Conservation (phyloP, 2,329 filamentous ascomycete species). For the Mollisiaceae sp. region DNA sequence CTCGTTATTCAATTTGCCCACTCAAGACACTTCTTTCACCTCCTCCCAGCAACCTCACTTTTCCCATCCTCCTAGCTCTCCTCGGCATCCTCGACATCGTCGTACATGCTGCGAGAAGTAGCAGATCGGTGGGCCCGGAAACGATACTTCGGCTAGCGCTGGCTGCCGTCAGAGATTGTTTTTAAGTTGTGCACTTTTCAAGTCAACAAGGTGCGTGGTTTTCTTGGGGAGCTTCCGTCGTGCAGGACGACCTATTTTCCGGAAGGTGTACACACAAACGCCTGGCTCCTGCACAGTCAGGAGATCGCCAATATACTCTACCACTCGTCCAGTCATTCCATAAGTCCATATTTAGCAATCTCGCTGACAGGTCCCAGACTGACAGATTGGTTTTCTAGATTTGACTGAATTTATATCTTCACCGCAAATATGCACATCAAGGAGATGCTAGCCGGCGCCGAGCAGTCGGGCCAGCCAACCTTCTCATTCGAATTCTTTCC, state of each 20-base stretch:
- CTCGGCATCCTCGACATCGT: slow-evolving; percentile 13
- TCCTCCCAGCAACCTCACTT: slow-evolving; percentile 1
- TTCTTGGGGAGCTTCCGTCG: not conserved
- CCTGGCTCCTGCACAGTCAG: not conserved
- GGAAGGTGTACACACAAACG: not conserved
- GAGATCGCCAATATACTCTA: not conserved
- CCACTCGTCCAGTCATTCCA: not conserved
- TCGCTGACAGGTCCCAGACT: slow-evolving; percentile 6
- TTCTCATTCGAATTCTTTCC: slow-evolving; percentile 99
- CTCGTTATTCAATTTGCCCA: slow-evolving; percentile 5
- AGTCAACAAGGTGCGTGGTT: slow-evolving; percentile 9
- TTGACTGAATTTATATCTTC: slow-evolving; percentile 2
- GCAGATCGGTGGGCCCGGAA: slow-evolving; percentile 55
- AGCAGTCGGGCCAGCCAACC: slow-evolving; percentile 78
- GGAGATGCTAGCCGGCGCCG: slow-evolving; percentile 84
- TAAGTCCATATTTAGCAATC: not conserved
- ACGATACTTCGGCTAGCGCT: slow-evolving; percentile 49
- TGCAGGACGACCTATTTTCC: not conserved
- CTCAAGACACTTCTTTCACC: slow-evolving; percentile 1
- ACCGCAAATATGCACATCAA: slow-evolving; percentile 85
- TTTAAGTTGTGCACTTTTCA: not conserved
- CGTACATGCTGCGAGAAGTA: slow-evolving; percentile 59
- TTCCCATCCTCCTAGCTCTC: slow-evolving; percentile 16
- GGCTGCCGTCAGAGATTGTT: slow-evolving; percentile 4
- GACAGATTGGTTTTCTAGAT: slow-evolving; percentile 18